phyloP scores from a whole-genome alignment of 108 stramenopile genomes.

The Aurantiochytrium sp. region DNA sequence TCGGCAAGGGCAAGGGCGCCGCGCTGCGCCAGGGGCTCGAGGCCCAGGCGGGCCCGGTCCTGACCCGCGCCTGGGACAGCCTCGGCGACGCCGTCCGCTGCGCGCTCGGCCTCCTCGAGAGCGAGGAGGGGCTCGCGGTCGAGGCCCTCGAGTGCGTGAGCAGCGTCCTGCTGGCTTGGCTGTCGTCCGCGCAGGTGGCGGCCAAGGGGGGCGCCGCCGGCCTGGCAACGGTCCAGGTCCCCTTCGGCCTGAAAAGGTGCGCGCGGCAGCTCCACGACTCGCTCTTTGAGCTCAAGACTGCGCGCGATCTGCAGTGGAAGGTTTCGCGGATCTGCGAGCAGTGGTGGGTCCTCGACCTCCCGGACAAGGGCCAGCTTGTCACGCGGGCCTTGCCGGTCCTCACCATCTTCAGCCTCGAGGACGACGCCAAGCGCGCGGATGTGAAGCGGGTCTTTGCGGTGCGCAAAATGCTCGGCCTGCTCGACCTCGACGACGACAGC shows the following conservation, averaged over 20 bases:
- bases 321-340: constrained; percentile 71
- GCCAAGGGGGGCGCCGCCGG: background rate
- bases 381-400: constrained; percentile 72
- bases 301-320: background rate
- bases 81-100: no score
- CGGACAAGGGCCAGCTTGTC: constrained; percentile 68
- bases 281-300: background rate
- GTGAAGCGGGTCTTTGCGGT: constrained; percentile 70
- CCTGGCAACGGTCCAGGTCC: background rate
- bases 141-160: no score
- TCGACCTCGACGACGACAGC: constrained; percentile 79
- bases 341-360: constrained; percentile 73
- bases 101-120: no score
- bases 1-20: no score
- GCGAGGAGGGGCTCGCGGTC: no score
- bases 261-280: background rate
- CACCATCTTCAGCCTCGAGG: constrained; percentile 53
- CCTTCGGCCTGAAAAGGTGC: background rate
- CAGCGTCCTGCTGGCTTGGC: background rate
- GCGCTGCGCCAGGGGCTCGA: no score
- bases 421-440: constrained; percentile 62
- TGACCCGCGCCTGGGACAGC: no score
- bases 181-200: background rate
- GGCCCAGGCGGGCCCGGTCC: no score
- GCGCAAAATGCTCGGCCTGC: constrained; percentile 65